These are phyloP conservation scores for Alternaria sp. DNA, from an alignment of 2,329 filamentous ascomycete genomes.

Conservation along the genomic window DNA sequence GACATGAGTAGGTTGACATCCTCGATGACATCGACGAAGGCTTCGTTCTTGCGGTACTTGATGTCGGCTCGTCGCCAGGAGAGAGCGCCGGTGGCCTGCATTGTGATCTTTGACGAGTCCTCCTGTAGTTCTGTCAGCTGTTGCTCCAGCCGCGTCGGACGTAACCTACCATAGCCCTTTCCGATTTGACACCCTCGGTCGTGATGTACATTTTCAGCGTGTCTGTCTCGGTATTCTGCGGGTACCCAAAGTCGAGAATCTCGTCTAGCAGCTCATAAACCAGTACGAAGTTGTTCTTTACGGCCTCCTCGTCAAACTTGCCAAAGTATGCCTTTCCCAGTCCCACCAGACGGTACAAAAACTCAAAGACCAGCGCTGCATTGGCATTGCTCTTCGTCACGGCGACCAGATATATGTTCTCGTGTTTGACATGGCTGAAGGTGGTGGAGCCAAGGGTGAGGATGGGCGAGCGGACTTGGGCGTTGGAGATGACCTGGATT, in stretches of 20 bases:
- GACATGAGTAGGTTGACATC: slow-evolving; percentile 99
- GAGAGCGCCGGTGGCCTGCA: slow-evolving; percentile 96
- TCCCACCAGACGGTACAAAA: slow-evolving; percentile 89
- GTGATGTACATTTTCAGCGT: slow-evolving; percentile 99
- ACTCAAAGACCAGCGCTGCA: slow-evolving; percentile 97
- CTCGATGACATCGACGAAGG: slow-evolving; percentile 98
- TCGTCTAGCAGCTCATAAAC: slow-evolving; percentile 98
- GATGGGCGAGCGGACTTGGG: slow-evolving; percentile 96
- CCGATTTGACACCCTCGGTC: slow-evolving; percentile 96
- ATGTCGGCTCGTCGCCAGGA: slow-evolving; percentile 98
- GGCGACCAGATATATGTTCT: slow-evolving; percentile 97
- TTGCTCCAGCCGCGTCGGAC: background rate
- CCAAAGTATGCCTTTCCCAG: slow-evolving; percentile 96
- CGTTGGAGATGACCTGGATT: slow-evolving; percentile 99
- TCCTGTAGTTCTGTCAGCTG: slow-evolving; percentile 58
- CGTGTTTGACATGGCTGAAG: slow-evolving; percentile 99
- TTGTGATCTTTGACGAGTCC: slow-evolving; percentile 97
- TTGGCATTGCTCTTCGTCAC: slow-evolving; percentile 99
- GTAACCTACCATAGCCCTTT: slow-evolving; percentile 67
- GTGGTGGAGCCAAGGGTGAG: slow-evolving; percentile 96
- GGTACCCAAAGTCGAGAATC: slow-evolving; percentile 98
- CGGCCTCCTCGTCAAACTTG: slow-evolving; percentile 98
- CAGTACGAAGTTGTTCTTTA: slow-evolving; percentile 99
- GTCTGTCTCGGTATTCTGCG: slow-evolving; percentile 98
- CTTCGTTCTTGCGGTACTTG: slow-evolving; percentile 99